These are phyloP conservation scores for Fraxinus excelsior DNA, from an alignment of 257 asterid genomes.

Conservation along the genomic window DNA sequence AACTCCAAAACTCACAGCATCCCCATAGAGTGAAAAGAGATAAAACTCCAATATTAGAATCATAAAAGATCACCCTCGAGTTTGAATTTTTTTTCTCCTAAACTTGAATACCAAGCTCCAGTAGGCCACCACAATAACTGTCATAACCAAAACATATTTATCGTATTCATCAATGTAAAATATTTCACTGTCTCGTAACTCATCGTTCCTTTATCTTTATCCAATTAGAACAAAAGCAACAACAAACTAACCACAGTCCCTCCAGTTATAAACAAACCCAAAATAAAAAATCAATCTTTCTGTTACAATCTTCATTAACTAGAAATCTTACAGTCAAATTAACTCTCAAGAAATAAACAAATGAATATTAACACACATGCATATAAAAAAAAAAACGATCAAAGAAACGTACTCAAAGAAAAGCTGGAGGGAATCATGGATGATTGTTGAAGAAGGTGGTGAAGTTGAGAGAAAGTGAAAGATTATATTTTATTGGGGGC, in stretches of 20 bases:
- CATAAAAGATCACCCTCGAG: neutral
- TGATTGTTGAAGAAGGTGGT: too few relatives aligned
- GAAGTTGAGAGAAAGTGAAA: too few relatives aligned
- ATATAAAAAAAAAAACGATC: too few relatives aligned
- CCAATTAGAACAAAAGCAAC: slow-evolving; percentile 10
- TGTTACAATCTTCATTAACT: neutral
- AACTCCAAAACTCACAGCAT: neutral
- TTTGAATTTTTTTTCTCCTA: neutral
- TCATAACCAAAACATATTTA: neutral
- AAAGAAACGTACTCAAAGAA: too few relatives aligned
- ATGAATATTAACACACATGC: too few relatives aligned
- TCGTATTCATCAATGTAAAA: too few relatives aligned
- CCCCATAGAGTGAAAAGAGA: neutral
- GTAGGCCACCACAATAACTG: neutral
- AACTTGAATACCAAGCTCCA: neutral
- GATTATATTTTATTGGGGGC: too few relatives aligned
- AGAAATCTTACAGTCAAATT: neutral
- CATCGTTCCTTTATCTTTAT: slow-evolving; percentile 7
- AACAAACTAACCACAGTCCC: slow-evolving; percentile 7
- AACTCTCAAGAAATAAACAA: slow-evolving; percentile 13
- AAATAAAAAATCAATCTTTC: neutral
- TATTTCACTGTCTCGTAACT: neutral
- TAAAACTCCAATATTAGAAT: neutral
- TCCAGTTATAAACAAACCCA: slow-evolving; percentile 6
- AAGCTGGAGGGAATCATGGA: too few relatives aligned